phyloP scores from a whole-genome alignment of 1,284 basidiomycete genomes.

The Phaffia rhodozyma region DNA sequence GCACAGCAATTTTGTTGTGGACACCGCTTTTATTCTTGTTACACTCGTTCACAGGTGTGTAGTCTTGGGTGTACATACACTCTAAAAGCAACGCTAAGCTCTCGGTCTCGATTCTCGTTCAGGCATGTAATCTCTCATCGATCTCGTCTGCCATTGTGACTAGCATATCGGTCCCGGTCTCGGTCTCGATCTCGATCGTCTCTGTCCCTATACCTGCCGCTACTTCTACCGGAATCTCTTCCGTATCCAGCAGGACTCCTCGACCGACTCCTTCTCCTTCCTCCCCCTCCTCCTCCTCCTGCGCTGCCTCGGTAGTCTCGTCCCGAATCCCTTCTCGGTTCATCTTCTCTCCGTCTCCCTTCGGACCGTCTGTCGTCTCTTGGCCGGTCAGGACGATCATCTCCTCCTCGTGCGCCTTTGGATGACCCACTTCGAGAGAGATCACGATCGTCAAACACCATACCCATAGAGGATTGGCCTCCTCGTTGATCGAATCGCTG shows the following conservation, averaged over 20 bases:
- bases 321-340: slow-evolving; percentile 22
- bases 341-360: slow-evolving; percentile 16
- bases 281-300: slow-evolving; percentile 20
- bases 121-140: too few species aligned
- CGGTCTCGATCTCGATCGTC: slow-evolving; percentile 19
- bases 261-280: slow-evolving; percentile 14
- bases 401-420: slow-evolving; percentile 8
- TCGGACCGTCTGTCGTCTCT: slow-evolving; percentile 11
- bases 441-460: slow-evolving; percentile 17
- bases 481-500: slow-evolving; percentile 19
- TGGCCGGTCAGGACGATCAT: slow-evolving; percentile 3
- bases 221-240: slow-evolving; percentile 13
- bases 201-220: slow-evolving; percentile 17
- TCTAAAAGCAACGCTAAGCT: too few species aligned
- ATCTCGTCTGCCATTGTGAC: too few species aligned
- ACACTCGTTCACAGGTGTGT: too few species aligned
- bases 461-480: slow-evolving; percentile 11
- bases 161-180: slow-evolving; percentile 12
- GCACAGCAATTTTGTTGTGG: too few species aligned
- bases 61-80: too few species aligned
- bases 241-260: slow-evolving; percentile 13
- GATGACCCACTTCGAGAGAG: too few species aligned
- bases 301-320: slow-evolving; percentile 13
- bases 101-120: too few species aligned
- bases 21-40: too few species aligned